Base-by-base conservation (phyloP, 441 rosid species). In the Codiaeum variegatum region DNA sequence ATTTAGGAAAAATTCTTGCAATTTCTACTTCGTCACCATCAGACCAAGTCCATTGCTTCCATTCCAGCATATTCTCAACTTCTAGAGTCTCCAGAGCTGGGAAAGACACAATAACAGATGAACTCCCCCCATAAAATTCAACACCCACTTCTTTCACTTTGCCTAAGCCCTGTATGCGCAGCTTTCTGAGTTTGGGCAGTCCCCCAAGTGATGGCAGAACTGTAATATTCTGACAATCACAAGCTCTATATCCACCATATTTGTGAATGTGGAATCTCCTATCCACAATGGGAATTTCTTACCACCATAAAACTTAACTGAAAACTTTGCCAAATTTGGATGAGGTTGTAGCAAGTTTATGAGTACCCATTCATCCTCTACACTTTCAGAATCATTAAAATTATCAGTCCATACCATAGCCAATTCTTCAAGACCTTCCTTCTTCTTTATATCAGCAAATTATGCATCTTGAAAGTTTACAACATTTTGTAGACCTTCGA, bases 31-130 rank as follows among this genome's bases (percentile, higher is more conserved):
- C 13, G n/a, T 26, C 11, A 24, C 32, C 16, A 66, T 66, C 6
- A 34, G 29, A 23, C 28, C 59, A 62, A 46, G 59, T 7, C 67
- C 73, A 69, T 26, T 70, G 16, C 51, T 36, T 36, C 66, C 34
- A 56, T 38, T 28, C 65, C 18, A 11, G 1, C 77, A 74, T 74
- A 46, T 61, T 23, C 60, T 2, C 6, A 18, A 67, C 68, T 16
- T 18, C 8, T 31, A 74, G 68, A 13, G 38, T 59, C 77, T 67
- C 54, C 67, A 73, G 59, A 36, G 62, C 36, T 15, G 56, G 44
- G 28, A 44, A 70, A 2, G 24, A 16, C 59, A 6, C 13, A 9
- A 23, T 6, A 46, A n/a, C 3, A 46, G 52, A 56, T 60, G 68
- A 47, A 32, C 4, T 23, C 18, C 12, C 8, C 36, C 46, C 62